A percentile compares a stretch with the other conserved stretches of the same genome.
These are phyloP conservation scores for Guadua angustifolia DNA, from an alignment of 176 grass and related monocot species.

Conservation along the genomic window DNA sequence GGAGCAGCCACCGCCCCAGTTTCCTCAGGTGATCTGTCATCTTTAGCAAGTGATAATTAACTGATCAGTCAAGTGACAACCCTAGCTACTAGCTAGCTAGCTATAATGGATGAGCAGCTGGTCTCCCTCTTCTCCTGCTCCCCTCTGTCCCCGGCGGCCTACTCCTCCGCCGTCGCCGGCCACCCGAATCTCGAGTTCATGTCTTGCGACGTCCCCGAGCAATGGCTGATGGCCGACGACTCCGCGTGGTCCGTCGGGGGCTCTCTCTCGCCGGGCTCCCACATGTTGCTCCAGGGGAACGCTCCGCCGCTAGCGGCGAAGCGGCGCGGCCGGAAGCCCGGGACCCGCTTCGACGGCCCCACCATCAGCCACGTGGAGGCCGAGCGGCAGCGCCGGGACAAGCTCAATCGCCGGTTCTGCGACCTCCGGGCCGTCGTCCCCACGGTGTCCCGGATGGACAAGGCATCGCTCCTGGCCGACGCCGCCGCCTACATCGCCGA, in stretches of 20 bases:
- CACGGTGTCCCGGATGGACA: slow-evolving; percentile 67
- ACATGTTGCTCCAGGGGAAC: background rate
- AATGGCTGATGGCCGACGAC: background rate
- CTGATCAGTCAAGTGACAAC: background rate
- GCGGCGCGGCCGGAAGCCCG: slow-evolving; percentile 26
- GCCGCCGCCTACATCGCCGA: slow-evolving; percentile 56
- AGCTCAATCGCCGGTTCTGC: slow-evolving; percentile 59
- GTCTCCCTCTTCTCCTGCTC: background rate
- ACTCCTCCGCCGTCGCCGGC: background rate
- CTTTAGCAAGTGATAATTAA: background rate
- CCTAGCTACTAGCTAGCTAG: background rate
- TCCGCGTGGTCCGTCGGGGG: background rate
- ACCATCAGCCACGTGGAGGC: slow-evolving; percentile 55
- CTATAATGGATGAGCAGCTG: background rate
- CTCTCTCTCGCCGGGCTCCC: background rate
- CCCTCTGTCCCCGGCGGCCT: background rate
- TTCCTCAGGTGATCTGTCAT: background rate
- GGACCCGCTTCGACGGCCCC: background rate
- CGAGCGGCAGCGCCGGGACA: slow-evolving; percentile 59
- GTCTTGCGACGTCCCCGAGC: background rate
- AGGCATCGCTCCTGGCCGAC: slow-evolving; percentile 60
- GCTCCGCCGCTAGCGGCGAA: background rate
- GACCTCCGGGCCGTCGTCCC: slow-evolving; percentile 57
- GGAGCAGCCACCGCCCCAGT: background rate
- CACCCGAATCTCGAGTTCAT: background rate